Evolutionary conservation across 345 rosid genomes (phyloP).

Genomic region (Arabidopsis suecica): DNA sequence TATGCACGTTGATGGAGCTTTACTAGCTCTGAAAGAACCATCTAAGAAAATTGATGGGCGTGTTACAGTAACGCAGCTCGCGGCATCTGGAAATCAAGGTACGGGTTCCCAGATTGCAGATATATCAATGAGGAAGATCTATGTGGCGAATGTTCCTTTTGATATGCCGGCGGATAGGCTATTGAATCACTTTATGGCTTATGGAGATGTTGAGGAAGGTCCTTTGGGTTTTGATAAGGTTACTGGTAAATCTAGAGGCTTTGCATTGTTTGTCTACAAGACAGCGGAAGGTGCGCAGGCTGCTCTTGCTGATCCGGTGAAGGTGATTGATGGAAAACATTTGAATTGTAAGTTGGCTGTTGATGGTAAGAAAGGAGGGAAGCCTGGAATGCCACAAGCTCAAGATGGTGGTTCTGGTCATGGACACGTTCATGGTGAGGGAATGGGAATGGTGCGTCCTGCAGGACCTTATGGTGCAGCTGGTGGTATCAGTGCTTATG

Average conservation of each 20-base stretch:
- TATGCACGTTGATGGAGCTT: conserved; percentile 67
- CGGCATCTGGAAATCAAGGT: conserved; percentile 67
- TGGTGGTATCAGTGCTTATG: conserved; percentile 49
- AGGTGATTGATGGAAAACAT: conserved; percentile 69
- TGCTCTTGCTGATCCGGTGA: conserved; percentile 69
- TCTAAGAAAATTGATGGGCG: conserved; percentile 79
- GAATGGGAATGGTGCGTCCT: conserved; percentile 55
- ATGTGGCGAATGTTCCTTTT: conserved; percentile 71
- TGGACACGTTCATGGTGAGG: neutral
- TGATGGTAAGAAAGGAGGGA: conserved; percentile 68
- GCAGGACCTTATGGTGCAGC: conserved; percentile 45
- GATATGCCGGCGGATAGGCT: conserved; percentile 72
- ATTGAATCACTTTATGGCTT: conserved; percentile 56
- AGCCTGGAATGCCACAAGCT: conserved; percentile 42
- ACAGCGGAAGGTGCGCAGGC: conserved; percentile 71
- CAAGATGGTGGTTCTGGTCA: conserved; percentile 39
- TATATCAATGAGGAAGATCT: conserved; percentile 71
- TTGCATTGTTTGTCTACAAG: conserved; percentile 81
- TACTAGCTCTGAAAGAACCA: conserved; percentile 71
- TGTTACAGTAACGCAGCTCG: conserved; percentile 81
- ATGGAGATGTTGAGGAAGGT: conserved; percentile 87
- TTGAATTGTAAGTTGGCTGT: conserved; percentile 70
- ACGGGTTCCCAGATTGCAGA: conserved; percentile 48
- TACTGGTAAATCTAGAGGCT: conserved; percentile 79
- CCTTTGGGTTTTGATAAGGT: conserved; percentile 82